These are phyloP conservation scores for Bauhinia variegata DNA, from an alignment of 306 rosid genomes.

Conservation along the genomic window DNA sequence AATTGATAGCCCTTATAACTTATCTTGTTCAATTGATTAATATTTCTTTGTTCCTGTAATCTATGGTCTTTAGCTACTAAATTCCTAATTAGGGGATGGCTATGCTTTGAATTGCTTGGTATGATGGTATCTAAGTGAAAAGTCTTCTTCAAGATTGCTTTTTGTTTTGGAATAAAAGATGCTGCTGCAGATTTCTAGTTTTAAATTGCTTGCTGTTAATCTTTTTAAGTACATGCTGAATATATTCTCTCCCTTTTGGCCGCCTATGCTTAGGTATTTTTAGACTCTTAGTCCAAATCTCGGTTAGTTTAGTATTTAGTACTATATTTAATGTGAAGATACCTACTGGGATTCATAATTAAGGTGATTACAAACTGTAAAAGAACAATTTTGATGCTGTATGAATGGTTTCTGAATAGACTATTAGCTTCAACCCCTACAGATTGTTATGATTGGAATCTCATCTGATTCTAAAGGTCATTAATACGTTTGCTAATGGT, in stretches of 20 bases:
- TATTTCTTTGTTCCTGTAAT: no score
- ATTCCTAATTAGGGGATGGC: not conserved
- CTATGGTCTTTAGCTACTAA: not conserved
- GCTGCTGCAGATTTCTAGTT: no score
- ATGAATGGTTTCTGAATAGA: slow-evolving; percentile 22
- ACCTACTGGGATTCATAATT: slow-evolving; percentile 9
- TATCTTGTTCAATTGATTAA: not conserved
- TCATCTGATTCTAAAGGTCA: slow-evolving; percentile 1
- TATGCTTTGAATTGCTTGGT: no score
- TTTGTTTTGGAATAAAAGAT: no score
- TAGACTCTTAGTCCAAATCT: slow-evolving; percentile 19
- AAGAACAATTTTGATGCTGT: slow-evolving; percentile 33
- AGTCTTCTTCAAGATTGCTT: no score
- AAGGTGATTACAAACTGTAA: slow-evolving; percentile 17
- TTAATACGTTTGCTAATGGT: not conserved
- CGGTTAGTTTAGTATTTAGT: not conserved
- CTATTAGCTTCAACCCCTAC: slow-evolving; percentile 20
- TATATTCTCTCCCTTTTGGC: slow-evolving; percentile 7
- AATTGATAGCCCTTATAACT: no score
- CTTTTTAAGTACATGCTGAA: slow-evolving; percentile 25
- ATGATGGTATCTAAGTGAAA: no score
- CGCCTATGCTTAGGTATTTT: not conserved
- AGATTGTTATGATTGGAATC: slow-evolving; percentile 33
- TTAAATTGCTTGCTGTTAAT: no score
- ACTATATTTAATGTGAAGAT: not conserved